These are phyloP conservation scores for Penicillium palitans DNA, from an alignment of 2,329 filamentous ascomycete species.

Conservation along the genomic window DNA sequence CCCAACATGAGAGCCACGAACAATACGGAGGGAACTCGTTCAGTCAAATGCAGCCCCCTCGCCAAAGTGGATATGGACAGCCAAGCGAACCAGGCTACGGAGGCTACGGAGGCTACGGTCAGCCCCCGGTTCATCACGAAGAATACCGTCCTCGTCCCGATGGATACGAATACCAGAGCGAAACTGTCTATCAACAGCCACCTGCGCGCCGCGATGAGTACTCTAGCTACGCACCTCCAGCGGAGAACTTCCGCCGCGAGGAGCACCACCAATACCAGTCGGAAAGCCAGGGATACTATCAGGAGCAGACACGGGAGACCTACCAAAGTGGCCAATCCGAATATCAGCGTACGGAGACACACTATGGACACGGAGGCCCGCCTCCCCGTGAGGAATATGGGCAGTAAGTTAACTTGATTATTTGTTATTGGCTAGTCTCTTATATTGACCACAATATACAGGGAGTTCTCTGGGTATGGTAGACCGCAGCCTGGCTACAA, in stretches of 20 bases:
- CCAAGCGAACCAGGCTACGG: conserved; percentile 21
- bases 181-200: conserved; percentile 19
- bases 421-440: conserved; percentile 10
- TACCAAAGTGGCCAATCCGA: conserved; percentile 17
- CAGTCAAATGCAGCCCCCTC: conserved; percentile 3
- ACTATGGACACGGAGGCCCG: conserved; percentile 20
- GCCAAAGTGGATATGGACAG: conserved; percentile 16
- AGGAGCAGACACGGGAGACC: conserved; percentile 20
- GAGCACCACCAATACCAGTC: conserved; percentile 19
- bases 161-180: conserved; percentile 21
- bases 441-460: conserved; percentile 15
- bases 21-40: conserved; percentile 18
- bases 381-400: conserved; percentile 15
- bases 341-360: conserved; percentile 20
- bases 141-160: conserved; percentile 12
- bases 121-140: conserved; percentile 9
- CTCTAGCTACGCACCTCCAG: conserved; percentile 11
- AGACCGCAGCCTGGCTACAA: conserved; percentile 18
- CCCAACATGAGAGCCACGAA: conserved; percentile 13
- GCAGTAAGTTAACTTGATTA: conserved; percentile 24
- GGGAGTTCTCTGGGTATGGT: conserved; percentile 24
- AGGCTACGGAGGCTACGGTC: conserved; percentile 23
- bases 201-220: conserved; percentile 15
- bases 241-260: conserved; percentile 19
- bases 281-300: conserved; percentile 19